Evolutionary conservation across 495 filamentous ascomycete genomes (phyloP).

Genomic region (Immersiella caudata): DNA sequence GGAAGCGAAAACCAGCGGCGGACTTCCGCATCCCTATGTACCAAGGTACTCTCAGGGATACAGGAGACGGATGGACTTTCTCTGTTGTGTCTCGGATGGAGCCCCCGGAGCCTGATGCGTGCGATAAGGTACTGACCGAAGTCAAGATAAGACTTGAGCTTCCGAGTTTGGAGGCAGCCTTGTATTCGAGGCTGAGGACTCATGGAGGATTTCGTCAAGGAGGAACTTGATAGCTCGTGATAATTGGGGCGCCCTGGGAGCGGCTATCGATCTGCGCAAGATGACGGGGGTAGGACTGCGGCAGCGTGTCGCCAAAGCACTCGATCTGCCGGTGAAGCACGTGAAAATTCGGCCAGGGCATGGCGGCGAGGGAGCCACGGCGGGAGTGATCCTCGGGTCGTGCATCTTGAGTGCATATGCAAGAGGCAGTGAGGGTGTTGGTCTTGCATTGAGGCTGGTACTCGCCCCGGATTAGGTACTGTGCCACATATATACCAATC

Average conservation of each 20-base stretch:
- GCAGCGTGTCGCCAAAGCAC: slow-evolving; percentile 8
- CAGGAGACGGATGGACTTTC: background rate
- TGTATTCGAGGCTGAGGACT: background rate
- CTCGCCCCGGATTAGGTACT: slow-evolving; percentile 12
- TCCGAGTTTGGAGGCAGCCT: slow-evolving; percentile 21
- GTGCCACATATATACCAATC: background rate
- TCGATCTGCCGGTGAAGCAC: slow-evolving; percentile 18
- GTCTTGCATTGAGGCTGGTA: slow-evolving; percentile 24
- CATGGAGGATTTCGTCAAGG: background rate
- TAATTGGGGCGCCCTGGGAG: slow-evolving; percentile 3
- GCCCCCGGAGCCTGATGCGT: slow-evolving; percentile 18
- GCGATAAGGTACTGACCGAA: slow-evolving; percentile 17
- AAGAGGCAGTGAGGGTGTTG: slow-evolving; percentile 17
- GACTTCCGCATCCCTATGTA: slow-evolving; percentile 24
- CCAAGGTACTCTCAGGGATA: background rate
- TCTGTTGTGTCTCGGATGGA: slow-evolving; percentile 12
- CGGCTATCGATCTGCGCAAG: slow-evolving; percentile 12
- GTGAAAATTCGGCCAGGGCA: slow-evolving; percentile 17
- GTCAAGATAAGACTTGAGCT: slow-evolving; percentile 21
- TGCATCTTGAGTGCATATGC: slow-evolving; percentile 28
- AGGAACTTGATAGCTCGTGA: background rate
- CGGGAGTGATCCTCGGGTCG: slow-evolving; percentile 12
- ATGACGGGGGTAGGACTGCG: slow-evolving; percentile 18
- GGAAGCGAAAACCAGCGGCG: slow-evolving; percentile 23
- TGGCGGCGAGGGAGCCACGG: background rate